phyloP scores from a whole-genome alignment of 2,329 filamentous ascomycete species.

The Stromatinia cepivora region DNA sequence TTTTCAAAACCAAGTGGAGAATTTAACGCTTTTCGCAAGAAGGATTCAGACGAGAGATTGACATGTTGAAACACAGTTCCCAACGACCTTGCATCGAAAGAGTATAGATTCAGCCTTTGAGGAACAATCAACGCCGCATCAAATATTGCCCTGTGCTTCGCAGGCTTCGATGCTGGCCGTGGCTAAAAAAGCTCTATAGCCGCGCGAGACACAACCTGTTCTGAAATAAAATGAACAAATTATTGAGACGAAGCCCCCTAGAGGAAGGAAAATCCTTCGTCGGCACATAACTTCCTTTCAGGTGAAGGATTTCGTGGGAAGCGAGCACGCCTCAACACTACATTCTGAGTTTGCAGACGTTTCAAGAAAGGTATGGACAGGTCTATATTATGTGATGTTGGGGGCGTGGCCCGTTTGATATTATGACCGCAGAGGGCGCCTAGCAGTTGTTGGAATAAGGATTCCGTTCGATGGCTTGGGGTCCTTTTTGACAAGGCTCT shows the following conservation, averaged over 20 bases:
- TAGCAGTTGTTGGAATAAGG: not conserved
- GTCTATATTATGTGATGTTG: not conserved
- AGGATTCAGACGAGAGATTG: not conserved
- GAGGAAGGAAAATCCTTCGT: not conserved
- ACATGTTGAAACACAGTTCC: not conserved
- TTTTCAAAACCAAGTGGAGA: accelerated
- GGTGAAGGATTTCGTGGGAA: not conserved
- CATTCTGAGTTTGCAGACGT: not conserved
- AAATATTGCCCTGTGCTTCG: not conserved
- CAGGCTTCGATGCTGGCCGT: not conserved
- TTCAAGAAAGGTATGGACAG: not conserved
- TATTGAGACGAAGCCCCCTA: not conserved
- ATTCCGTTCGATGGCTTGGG: not conserved
- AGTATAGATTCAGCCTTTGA: not conserved
- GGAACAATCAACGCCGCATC: not conserved
- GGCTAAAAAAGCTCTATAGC: not conserved
- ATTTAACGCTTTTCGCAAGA: not conserved
- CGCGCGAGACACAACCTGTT: not conserved
- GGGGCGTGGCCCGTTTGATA: not conserved
- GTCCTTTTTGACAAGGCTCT: not conserved
- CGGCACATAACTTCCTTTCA: not conserved
- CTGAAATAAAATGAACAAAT: not conserved
- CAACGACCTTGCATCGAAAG: not conserved
- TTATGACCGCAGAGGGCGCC: not conserved
- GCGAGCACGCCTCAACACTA: not conserved